phyloP scores from a whole-genome alignment of 169 alveolate genomes.

The Eimeria tenella region DNA sequence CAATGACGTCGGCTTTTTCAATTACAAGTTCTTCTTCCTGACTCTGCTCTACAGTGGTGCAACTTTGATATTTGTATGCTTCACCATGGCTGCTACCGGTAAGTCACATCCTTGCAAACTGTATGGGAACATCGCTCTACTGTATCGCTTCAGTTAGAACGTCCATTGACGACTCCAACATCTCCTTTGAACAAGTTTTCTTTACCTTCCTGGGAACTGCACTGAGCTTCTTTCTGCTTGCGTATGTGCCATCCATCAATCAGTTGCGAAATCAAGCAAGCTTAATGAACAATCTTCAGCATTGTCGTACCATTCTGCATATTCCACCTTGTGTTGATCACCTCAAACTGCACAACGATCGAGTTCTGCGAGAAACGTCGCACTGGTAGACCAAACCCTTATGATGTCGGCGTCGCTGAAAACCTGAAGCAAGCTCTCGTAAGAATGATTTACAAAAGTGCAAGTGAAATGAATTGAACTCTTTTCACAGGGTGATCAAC shows the following conservation, averaged over 20 bases:
- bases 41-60: slow-evolving; percentile 79
- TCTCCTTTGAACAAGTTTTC: slow-evolving; percentile 75
- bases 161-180: slow-evolving; percentile 71
- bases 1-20: slow-evolving; percentile 74
- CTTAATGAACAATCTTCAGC: slow-evolving; percentile 46
- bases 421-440: slow-evolving; percentile 80
- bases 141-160: slow-evolving; percentile 65
- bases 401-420: slow-evolving; percentile 81
- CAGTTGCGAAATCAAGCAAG: slow-evolving; percentile 38
- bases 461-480: neutral
- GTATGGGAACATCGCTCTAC: neutral
- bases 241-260: neutral
- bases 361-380: slow-evolving; percentile 85
- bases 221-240: slow-evolving; percentile 70
- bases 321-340: slow-evolving; percentile 80
- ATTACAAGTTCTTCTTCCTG: slow-evolving; percentile 83
- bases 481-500: slow-evolving; percentile 79
- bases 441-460: neutral
- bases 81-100: slow-evolving; percentile 71
- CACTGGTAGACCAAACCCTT: slow-evolving; percentile 78
- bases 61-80: slow-evolving; percentile 35
- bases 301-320: slow-evolving; percentile 82
- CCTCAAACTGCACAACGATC: slow-evolving; percentile 82
- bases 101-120: neutral
- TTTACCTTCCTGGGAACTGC: slow-evolving; percentile 80